Conservation (phyloP, 345 rosid genomes). For the Psidium friedrichsthalianum region DNA sequence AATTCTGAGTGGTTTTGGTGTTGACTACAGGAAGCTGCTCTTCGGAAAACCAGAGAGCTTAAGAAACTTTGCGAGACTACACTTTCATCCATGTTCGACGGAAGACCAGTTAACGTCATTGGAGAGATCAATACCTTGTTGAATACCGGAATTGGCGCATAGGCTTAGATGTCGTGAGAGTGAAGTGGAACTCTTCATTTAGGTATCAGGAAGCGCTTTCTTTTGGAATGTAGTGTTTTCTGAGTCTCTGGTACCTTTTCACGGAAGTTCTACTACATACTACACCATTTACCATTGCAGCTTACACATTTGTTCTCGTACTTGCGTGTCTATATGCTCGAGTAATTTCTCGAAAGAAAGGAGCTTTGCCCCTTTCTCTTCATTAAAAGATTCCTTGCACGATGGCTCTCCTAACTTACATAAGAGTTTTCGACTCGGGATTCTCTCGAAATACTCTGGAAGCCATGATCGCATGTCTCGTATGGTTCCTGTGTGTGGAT, state of each 20-base stretch:
- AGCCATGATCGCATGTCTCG: background rate
- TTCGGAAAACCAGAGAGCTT: slow-evolving; percentile 70
- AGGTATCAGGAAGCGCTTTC: background rate
- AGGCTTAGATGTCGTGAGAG: background rate
- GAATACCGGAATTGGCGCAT: slow-evolving; percentile 50
- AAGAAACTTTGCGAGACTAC: slow-evolving; percentile 79
- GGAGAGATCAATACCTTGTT: slow-evolving; percentile 89
- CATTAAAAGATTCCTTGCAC: background rate
- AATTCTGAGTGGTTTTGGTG: background rate
- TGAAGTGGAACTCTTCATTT: background rate
- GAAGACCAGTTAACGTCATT: slow-evolving; percentile 91
- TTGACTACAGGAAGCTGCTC: slow-evolving; percentile 66
- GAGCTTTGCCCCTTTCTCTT: background rate
- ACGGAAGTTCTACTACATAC: background rate
- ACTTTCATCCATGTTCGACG: slow-evolving; percentile 85
- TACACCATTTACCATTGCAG: background rate
- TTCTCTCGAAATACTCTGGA: background rate
- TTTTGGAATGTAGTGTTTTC: background rate
- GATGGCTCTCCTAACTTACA: background rate
- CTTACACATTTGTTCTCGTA: background rate
- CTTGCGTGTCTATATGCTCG: background rate
- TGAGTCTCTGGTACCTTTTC: background rate
- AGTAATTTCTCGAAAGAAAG: background rate
- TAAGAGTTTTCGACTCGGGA: background rate
- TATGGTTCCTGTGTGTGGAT: background rate